Evolutionary conservation across 2,329 filamentous ascomycete genomes (phyloP).

Genomic region (Apiospora kogelbergensis): DNA sequence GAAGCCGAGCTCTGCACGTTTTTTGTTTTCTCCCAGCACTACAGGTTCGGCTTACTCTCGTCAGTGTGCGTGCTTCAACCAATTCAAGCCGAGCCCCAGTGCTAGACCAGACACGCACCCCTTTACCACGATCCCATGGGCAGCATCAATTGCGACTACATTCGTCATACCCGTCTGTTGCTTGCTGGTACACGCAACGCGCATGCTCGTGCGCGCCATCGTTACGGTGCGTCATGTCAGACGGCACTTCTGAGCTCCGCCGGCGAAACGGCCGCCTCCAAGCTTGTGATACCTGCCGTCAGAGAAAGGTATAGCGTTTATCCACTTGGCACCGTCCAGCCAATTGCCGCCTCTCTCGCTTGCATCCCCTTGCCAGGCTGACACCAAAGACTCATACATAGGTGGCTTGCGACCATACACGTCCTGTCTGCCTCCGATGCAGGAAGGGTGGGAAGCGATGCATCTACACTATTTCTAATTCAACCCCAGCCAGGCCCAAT

Average conservation of each 20-base stretch:
- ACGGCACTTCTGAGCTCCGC: conserved; percentile 5
- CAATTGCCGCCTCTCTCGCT: too few relatives aligned
- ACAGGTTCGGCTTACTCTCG: not conserved
- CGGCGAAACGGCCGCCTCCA: conserved; percentile 15
- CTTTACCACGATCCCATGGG: not conserved
- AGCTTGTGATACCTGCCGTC: conserved; percentile 15
- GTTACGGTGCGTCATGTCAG: not conserved
- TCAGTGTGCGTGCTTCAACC: not conserved
- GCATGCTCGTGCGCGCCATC: not conserved
- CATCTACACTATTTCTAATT: conserved; percentile 32
- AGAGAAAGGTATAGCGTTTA: conserved; percentile 11
- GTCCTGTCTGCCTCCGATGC: conserved; percentile 41
- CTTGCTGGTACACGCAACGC: not conserved
- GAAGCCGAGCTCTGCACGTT: not conserved
- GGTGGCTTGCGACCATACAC: conserved; percentile 42
- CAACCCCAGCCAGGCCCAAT: conserved; percentile 1
- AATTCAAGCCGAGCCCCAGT: not conserved
- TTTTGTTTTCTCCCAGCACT: not conserved
- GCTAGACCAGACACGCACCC: too few relatives aligned
- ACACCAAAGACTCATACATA: conserved; percentile 23
- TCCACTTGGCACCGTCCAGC: not conserved
- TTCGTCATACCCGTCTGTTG: not conserved
- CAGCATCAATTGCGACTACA: not conserved
- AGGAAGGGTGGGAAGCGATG: conserved; percentile 35
- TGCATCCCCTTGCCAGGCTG: not conserved